Percentiles rank a stretch among this genome's conserved stretches.
Conservation (phyloP, 805 yeast genomes). For the Cyberlindnera americana region DNA sequence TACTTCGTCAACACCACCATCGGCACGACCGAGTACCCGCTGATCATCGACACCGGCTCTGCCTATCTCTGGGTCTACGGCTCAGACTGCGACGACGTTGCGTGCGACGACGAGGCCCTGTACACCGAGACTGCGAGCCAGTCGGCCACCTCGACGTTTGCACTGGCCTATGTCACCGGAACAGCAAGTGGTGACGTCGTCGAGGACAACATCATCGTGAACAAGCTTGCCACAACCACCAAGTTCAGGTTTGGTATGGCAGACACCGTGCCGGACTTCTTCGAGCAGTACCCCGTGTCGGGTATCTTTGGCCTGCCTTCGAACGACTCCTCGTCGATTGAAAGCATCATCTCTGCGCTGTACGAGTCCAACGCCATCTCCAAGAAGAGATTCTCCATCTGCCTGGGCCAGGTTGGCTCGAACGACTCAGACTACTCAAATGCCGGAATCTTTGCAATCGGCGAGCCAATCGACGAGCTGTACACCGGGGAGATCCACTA, state of each 20-base stretch:
- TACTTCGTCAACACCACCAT: slow-evolving; percentile 39
- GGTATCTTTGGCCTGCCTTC: slow-evolving; percentile 63
- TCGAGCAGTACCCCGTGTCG: slow-evolving; percentile 47
- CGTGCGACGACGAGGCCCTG: slow-evolving; percentile 37
- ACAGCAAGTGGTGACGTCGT: slow-evolving; percentile 48
- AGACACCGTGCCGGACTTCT: slow-evolving; percentile 47
- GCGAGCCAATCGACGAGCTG: slow-evolving; percentile 35
- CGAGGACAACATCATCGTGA: slow-evolving; percentile 32
- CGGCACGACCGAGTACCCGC: slow-evolving; percentile 40
- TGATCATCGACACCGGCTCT: slow-evolving; percentile 64
- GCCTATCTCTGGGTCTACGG: slow-evolving; percentile 64
- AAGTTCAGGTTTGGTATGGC: slow-evolving; percentile 55
- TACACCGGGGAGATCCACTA: slow-evolving; percentile 41
- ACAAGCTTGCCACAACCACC: slow-evolving; percentile 31
- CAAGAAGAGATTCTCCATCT: slow-evolving; percentile 40
- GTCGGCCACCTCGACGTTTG: slow-evolving; percentile 34
- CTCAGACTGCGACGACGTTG: slow-evolving; percentile 40
- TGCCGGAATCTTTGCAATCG: slow-evolving; percentile 43
- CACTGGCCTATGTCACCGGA: slow-evolving; percentile 51
- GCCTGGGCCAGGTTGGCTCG: slow-evolving; percentile 34
- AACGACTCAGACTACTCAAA: slow-evolving; percentile 19
- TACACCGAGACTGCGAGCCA: slow-evolving; percentile 27
- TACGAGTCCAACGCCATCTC: slow-evolving; percentile 33
- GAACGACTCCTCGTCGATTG: slow-evolving; percentile 32
- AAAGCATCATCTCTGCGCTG: slow-evolving; percentile 41